A percentile compares a stretch with the other conserved stretches of the same genome.
Conservation (phyloP, 495 filamentous ascomycete genomes). For the Sphaerosporella brunnea region DNA sequence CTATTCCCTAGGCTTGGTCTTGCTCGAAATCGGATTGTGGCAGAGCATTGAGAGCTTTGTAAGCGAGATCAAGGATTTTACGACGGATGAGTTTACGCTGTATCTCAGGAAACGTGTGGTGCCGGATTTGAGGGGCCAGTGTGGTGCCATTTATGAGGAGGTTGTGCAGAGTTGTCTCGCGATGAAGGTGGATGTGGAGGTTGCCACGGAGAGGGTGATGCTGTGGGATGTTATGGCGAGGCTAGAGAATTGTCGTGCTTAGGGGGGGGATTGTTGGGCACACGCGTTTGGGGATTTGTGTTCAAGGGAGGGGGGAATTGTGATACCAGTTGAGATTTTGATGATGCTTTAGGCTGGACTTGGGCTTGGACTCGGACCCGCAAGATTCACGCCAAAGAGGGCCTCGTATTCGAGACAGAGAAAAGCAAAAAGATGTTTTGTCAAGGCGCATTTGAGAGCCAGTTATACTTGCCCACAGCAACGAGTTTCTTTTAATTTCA, state of each 20-base stretch:
- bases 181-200: not conserved
- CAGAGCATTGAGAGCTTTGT: not conserved
- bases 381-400: too few species aligned
- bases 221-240: not conserved
- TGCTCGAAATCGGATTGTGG: slow-evolving; percentile 30
- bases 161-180: slow-evolving; percentile 3
- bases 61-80: not conserved
- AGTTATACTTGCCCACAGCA: too few species aligned
- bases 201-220: not conserved
- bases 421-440: too few species aligned
- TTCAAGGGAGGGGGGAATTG: too few species aligned
- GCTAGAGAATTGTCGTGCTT: not conserved
- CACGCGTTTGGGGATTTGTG: too few species aligned
- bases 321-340: too few species aligned
- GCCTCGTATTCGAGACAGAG: too few species aligned
- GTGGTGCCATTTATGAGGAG: not conserved
- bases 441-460: too few species aligned
- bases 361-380: too few species aligned
- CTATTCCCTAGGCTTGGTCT: slow-evolving; percentile 28
- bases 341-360: too few species aligned
- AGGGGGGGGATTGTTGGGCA: not conserved
- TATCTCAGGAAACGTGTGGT: not conserved
- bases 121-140: not conserved
- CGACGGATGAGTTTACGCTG: not conserved
- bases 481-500: too few species aligned